Evolutionary conservation across 306 rosid species (phyloP).

Genomic region (Citrullus colocynthis): DNA sequence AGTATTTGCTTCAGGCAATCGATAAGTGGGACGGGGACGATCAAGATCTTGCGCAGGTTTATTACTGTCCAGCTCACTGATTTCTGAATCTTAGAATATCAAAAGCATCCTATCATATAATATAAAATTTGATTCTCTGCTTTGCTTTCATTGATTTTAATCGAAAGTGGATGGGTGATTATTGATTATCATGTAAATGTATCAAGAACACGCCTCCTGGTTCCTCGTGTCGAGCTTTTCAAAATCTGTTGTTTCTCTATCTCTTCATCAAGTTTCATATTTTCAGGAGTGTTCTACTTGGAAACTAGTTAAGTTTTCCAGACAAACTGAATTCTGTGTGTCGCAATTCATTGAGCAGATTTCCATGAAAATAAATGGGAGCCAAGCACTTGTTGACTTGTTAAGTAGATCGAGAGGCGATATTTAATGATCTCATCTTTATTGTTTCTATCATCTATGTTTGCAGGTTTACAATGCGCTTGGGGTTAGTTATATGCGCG

Average conservation of each 20-base stretch:
- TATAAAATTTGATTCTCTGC: neutral
- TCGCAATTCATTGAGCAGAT: neutral
- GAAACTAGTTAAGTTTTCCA: neutral
- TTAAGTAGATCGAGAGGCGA: neutral
- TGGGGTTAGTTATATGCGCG: slow-evolving; percentile 75
- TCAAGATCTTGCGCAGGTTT: slow-evolving; percentile 92
- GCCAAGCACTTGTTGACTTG: neutral
- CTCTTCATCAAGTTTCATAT: neutral
- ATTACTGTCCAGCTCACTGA: slow-evolving; percentile 6
- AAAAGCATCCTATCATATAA: neutral
- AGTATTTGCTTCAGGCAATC: slow-evolving; percentile 79
- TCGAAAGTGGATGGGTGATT: neutral
- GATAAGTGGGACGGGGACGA: slow-evolving; percentile 95
- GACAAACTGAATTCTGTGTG: neutral
- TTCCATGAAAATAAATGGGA: neutral
- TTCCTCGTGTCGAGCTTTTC: neutral
- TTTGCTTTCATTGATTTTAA: neutral
- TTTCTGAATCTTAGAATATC: neutral
- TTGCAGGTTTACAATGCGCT: slow-evolving; percentile 84
- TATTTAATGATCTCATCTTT: neutral
- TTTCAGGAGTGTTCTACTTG: neutral
- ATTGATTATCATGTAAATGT: neutral
- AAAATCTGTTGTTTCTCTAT: neutral
- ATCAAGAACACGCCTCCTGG: neutral
- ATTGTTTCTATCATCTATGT: neutral